Conservation (phyloP, 257 asterid species). For the Solanum chmielewskii region DNA sequence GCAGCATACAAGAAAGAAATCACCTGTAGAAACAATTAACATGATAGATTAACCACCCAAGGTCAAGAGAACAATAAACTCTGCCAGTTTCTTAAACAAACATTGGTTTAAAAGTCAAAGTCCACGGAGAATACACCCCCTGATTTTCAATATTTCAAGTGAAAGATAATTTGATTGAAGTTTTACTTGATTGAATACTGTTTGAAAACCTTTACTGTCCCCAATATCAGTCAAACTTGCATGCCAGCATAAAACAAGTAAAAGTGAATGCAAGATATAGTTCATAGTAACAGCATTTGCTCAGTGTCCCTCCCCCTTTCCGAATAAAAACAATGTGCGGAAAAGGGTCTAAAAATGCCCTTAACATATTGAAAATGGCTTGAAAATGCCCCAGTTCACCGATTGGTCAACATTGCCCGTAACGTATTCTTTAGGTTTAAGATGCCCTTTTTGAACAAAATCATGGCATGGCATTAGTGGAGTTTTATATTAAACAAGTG, state of each 20-base stretch:
- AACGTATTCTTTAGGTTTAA: background rate
- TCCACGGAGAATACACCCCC: background rate
- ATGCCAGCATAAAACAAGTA: background rate
- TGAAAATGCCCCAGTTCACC: background rate
- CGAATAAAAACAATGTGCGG: background rate
- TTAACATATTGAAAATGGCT: background rate
- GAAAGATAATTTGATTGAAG: background rate
- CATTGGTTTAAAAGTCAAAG: background rate
- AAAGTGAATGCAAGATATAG: background rate
- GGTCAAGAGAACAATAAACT: background rate
- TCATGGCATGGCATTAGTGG: background rate
- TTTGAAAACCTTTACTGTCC: background rate
- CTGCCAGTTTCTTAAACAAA: background rate
- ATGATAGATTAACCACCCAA: background rate
- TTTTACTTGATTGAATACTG: background rate
- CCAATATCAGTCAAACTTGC: background rate
- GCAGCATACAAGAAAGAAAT: conserved; percentile 88
- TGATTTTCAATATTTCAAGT: background rate
- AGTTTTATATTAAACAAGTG: background rate
- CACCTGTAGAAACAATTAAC: conserved; percentile 40
- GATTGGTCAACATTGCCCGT: background rate
- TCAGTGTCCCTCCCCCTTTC: background rate
- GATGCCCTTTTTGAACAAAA: background rate
- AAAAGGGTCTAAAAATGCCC: background rate
- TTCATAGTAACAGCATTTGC: background rate